Percentiles rank a stretch among this genome's conserved stretches.
These are phyloP conservation scores for Fraxinus cuspidata DNA, from an alignment of 257 asterid genomes.

Conservation along the genomic window DNA sequence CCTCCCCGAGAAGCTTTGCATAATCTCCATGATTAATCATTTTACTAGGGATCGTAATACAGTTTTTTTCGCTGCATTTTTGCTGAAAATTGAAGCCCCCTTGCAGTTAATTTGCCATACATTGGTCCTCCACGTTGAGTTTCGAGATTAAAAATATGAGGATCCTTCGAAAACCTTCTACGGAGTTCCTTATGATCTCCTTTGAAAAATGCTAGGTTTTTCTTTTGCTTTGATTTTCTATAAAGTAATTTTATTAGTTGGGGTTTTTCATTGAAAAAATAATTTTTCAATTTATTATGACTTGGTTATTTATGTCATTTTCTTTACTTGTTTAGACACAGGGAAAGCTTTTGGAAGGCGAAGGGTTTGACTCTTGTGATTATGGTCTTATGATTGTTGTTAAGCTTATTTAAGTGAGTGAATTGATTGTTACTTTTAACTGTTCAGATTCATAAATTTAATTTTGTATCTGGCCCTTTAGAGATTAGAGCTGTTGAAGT, in stretches of 20 bases:
- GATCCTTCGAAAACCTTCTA: conserved; percentile 42
- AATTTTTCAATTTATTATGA: neutral
- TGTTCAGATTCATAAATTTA: neutral
- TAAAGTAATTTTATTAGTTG: neutral
- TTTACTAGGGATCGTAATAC: neutral
- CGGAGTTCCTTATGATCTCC: conserved; percentile 60
- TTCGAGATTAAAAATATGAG: conserved; percentile 29
- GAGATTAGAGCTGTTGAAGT: neutral
- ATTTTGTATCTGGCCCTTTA: neutral
- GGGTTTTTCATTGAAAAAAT: neutral
- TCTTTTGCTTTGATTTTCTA: neutral
- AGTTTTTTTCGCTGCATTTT: neutral
- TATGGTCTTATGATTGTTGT: conserved; percentile 75
- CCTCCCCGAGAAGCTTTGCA: neutral
- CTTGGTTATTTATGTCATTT: neutral
- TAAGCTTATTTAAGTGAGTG: conserved; percentile 64
- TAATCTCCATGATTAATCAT: neutral
- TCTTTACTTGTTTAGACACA: conserved; percentile 44
- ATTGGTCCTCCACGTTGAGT: neutral
- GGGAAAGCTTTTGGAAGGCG: conserved; percentile 63
- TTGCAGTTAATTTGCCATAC: neutral
- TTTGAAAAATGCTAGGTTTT: conserved; percentile 47
- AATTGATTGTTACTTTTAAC: neutral
- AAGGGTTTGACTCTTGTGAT: conserved; percentile 59
- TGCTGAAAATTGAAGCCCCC: neutral